A percentile compares a stretch with the other conserved stretches of the same genome.
These are phyloP conservation scores for Fusarium beomiforme DNA, from an alignment of 2,329 filamentous ascomycete species.

Conservation along the genomic window DNA sequence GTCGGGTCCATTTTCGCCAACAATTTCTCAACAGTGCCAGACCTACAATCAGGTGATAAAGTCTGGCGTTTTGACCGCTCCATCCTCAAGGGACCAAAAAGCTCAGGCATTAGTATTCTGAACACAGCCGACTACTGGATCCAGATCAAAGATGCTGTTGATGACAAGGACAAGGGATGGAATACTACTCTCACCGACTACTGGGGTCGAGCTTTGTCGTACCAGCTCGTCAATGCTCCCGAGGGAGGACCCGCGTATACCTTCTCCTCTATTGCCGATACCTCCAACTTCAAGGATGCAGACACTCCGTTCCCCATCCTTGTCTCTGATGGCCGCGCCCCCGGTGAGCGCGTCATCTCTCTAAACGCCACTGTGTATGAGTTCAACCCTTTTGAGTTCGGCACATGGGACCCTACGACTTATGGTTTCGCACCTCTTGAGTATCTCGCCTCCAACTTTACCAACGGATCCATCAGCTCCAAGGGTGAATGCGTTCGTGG, in stretches of 20 bases:
- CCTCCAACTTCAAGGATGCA: slow-evolving; percentile 55
- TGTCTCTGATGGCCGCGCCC: slow-evolving; percentile 59
- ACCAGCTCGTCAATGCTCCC: slow-evolving; percentile 81
- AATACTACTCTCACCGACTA: slow-evolving; percentile 82
- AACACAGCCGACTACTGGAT: slow-evolving; percentile 42
- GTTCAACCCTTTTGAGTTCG: slow-evolving; percentile 73
- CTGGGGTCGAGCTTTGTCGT: slow-evolving; percentile 85
- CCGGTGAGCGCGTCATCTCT: slow-evolving; percentile 54
- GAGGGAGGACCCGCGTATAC: slow-evolving; percentile 81
- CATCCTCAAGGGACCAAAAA: slow-evolving; percentile 53
- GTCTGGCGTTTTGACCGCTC: slow-evolving; percentile 55
- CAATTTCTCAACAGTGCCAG: slow-evolving; percentile 74
- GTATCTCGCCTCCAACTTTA: slow-evolving; percentile 69
- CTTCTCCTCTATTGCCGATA: slow-evolving; percentile 73
- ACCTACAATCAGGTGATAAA: slow-evolving; percentile 44
- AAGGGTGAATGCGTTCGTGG: slow-evolving; percentile 64
- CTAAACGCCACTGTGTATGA: slow-evolving; percentile 73
- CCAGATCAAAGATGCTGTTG: slow-evolving; percentile 48
- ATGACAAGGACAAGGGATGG: slow-evolving; percentile 53
- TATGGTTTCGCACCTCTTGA: slow-evolving; percentile 67
- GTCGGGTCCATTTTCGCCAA: slow-evolving; percentile 83
- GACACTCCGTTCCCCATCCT: slow-evolving; percentile 60
- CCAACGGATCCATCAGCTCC: slow-evolving; percentile 55
- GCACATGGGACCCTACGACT: slow-evolving; percentile 70
- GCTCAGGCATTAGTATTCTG: slow-evolving; percentile 46